A percentile compares a stretch with the other conserved stretches of the same genome.
Evolutionary conservation across 345 rosid species (phyloP).

Genomic region (Salix dunnii): DNA sequence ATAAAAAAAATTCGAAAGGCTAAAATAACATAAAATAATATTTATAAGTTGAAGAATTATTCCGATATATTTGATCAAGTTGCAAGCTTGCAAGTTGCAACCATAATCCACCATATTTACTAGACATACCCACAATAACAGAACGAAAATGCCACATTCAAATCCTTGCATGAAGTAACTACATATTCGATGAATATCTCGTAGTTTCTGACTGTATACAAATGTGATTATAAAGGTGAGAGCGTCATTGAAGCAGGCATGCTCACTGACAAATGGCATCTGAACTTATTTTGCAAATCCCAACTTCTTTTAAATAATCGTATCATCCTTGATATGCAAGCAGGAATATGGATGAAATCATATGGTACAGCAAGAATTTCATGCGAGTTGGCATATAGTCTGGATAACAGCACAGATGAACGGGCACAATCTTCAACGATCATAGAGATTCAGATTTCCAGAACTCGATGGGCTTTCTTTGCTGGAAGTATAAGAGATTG

Average conservation of each 20-base stretch:
- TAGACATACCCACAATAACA: background rate
- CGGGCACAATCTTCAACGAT: background rate
- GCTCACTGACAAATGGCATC: background rate
- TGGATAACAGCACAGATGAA: background rate
- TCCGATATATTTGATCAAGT: too few species aligned
- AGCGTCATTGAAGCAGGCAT: background rate
- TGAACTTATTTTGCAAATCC: background rate
- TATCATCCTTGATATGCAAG: background rate
- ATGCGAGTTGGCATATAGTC: background rate
- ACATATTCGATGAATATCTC: background rate
- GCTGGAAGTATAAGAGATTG: conserved; percentile 28
- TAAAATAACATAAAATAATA: too few species aligned
- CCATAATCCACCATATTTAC: background rate
- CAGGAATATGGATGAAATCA: background rate
- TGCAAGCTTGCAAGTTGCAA: background rate
- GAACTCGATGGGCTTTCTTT: conserved; percentile 52
- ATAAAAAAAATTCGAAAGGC: too few species aligned
- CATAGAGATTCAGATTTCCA: conserved; percentile 46
- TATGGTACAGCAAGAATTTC: background rate
- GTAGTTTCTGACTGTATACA: background rate
- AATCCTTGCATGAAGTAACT: background rate
- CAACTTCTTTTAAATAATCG: background rate
- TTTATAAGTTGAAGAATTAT: too few species aligned
- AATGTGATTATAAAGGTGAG: background rate
- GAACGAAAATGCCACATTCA: background rate